A percentile compares a stretch with the other conserved stretches of the same genome.
phyloP scores from a whole-genome alignment of 2,329 filamentous ascomycete genomes.

The Intubia oerlemansii region DNA sequence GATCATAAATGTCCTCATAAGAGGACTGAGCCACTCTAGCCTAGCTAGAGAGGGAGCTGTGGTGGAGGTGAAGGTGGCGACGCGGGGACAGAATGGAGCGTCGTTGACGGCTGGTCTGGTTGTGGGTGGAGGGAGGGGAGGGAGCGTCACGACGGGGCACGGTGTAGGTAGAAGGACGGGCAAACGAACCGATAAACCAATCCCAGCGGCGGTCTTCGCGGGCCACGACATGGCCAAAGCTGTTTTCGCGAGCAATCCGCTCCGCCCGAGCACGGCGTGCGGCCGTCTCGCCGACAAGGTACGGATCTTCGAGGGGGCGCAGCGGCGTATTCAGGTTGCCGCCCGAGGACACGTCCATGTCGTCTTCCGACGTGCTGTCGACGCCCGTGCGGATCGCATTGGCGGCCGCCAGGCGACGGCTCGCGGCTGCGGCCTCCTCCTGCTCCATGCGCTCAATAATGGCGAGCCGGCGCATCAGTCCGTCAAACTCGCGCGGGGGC shows the following conservation, averaged over 20 bases:
- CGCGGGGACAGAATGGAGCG: no score
- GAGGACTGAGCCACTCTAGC: no score
- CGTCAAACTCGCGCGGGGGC: constrained; percentile 12
- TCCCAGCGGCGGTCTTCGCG: constrained; percentile 39
- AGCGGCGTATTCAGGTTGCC: no score
- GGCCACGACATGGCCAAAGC: no score
- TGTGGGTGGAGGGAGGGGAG: no score
- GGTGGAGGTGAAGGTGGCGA: no score
- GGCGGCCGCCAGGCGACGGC: constrained; percentile 5
- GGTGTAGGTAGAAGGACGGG: constrained; percentile 13
- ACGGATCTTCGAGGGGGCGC: constrained; percentile 42
- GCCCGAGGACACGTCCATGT: constrained; percentile 12
- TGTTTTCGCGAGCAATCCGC: constrained; percentile 32
- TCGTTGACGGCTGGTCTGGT: no score
- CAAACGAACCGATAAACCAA: constrained; percentile 31
- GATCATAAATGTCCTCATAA: no score
- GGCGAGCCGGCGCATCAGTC: constrained; percentile 11
- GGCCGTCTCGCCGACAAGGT: constrained; percentile 44
- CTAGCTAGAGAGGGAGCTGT: no score
- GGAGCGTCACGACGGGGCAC: no score
- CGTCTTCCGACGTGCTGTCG: constrained; percentile 1
- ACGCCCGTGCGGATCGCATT: constrained; percentile 2
- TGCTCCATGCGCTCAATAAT: constrained; percentile 17
- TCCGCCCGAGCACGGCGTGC: constrained; percentile 34
- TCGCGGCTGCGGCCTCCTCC: constrained; percentile 13